Evolutionary conservation across 768 basidiomycete genomes (phyloP), one percentile per base, ranked within the genome.

Genomic region (Amanita exitialis): DNA sequence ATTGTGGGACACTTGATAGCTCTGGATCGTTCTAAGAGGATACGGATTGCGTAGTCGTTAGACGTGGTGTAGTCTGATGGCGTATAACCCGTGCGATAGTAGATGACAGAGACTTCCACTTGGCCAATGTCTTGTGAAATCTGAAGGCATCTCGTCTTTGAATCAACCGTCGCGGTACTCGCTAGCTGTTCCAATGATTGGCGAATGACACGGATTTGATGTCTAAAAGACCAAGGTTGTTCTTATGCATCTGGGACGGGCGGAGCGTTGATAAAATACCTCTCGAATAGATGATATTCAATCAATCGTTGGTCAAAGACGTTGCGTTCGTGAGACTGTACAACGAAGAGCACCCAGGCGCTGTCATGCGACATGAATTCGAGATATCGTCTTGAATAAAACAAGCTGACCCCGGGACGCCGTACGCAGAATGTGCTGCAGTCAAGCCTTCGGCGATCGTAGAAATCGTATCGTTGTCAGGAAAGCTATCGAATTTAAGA

Each of bases 1-100:
- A 97, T 80, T 1, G 82, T 80, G 0, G 95, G 95, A 61, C 95
- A 99, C 56, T 97, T 95, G 71, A 93, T 92, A 0, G 95, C 92
- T 47, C 66, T 71, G 5, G 86, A 88, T 35, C 80, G 74, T 62
- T 98, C 94, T 32, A 98, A 74, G 12, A 80, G 66, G 58, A 86
- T 76, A 6, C 95, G 87, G 1, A 82, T 86, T 6, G 66, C 61
- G 69, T 90, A 98, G 44, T 85, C 78, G 4, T 65, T 51, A 0
- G 77, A 61, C 0, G 82, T 76, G 0, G 82, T 78, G 66, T 86
- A 92, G 63, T 96, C 92, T 27, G 70, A 71, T 0, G 94, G 92
- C 12, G 79, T 76, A 66, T 98, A 99, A 25, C 85, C 92, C 0
- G 93, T 77, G 44, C 95, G 85, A 68, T 86, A 94, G 71, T 98